Percentiles rank a stretch among this genome's conserved stretches.
These are phyloP conservation scores for Boletus barrowsii DNA, from an alignment of 768 basidiomycete species.

Conservation along the genomic window DNA sequence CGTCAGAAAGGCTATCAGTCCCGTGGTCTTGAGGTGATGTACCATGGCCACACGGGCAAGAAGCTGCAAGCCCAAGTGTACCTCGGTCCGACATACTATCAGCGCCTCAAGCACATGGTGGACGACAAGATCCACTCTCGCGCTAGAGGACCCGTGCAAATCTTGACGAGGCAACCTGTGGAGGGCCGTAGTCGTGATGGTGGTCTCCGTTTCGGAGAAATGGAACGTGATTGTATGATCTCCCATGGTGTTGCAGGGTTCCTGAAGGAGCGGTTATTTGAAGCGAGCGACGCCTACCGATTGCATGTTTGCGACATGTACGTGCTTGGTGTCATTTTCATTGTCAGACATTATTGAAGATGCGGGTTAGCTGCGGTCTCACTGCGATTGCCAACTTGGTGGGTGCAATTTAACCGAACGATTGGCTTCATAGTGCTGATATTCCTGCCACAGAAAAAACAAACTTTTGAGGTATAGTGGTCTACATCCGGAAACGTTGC, in stretches of 20 bases:
- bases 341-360: constrained; percentile 7
- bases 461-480: constrained; percentile 79
- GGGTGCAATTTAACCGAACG: constrained; percentile 30
- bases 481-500: neutral
- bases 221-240: constrained; percentile 99
- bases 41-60: constrained; percentile 96
- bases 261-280: constrained; percentile 95
- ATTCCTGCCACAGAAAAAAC: constrained; percentile 70
- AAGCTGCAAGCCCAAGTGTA: constrained; percentile 98
- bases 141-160: constrained; percentile 96
- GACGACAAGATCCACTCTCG: constrained; percentile 99
- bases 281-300: constrained; percentile 90
- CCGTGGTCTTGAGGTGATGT: constrained; percentile 97
- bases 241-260: constrained; percentile 98
- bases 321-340: constrained; percentile 31
- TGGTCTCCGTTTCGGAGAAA: constrained; percentile 99
- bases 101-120: constrained; percentile 99
- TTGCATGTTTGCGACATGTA: constrained; percentile 96
- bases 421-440: constrained; percentile 11
- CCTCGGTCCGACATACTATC: constrained; percentile 98
- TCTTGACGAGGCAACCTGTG: constrained; percentile 94
- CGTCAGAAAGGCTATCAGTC: constrained; percentile 92
- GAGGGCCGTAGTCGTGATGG: constrained; percentile 99
- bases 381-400: constrained; percentile 96
- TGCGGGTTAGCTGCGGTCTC: constrained; percentile 70